A percentile compares a stretch with the other conserved stretches of the same genome.
These are phyloP conservation scores for Penicillium sp. DNA, from an alignment of 2,329 filamentous ascomycete species.

Conservation along the genomic window DNA sequence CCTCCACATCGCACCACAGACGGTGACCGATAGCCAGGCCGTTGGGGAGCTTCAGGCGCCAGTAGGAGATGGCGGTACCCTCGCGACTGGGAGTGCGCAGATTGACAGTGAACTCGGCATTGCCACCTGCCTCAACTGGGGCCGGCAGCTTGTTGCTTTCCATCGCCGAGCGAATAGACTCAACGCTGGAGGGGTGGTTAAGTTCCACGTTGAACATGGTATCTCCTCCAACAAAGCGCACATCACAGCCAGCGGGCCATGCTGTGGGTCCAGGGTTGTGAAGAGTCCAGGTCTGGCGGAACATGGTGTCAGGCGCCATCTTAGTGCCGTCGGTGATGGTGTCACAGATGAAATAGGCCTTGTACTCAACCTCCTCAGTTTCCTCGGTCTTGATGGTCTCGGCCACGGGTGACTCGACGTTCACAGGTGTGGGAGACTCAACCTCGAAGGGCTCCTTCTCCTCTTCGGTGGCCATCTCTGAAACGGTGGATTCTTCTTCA, in stretches of 20 bases:
- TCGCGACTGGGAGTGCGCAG: conserved; percentile 77
- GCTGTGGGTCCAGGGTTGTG: conserved; percentile 75
- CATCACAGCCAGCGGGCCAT: conserved; percentile 88
- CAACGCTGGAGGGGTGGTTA: conserved; percentile 73
- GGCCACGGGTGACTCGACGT: not conserved
- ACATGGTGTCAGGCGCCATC: conserved; percentile 69
- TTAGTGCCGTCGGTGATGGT: conserved; percentile 75
- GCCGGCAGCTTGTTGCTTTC: conserved; percentile 77
- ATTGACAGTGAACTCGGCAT: conserved; percentile 77
- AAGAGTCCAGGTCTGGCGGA: conserved; percentile 89
- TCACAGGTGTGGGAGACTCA: conserved; percentile 15
- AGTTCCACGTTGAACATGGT: conserved; percentile 93
- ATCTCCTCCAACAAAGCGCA: conserved; percentile 90
- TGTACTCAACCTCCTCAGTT: conserved; percentile 32
- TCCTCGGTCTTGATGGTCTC: not conserved
- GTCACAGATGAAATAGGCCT: conserved; percentile 75
- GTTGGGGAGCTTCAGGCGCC: conserved; percentile 82
- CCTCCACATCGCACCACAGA: conserved; percentile 89
- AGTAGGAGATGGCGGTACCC: conserved; percentile 89
- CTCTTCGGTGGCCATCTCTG: conserved; percentile 19
- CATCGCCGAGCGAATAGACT: conserved; percentile 73
- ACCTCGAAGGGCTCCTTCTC: conserved; percentile 27
- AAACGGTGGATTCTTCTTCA: conserved; percentile 23
- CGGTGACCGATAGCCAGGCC: conserved; percentile 87
- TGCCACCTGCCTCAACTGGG: conserved; percentile 70